A percentile compares a stretch with the other conserved stretches of the same genome.
phyloP scores from a whole-genome alignment of 192 early-diverging fungal species.

The Coemansia sp. region DNA sequence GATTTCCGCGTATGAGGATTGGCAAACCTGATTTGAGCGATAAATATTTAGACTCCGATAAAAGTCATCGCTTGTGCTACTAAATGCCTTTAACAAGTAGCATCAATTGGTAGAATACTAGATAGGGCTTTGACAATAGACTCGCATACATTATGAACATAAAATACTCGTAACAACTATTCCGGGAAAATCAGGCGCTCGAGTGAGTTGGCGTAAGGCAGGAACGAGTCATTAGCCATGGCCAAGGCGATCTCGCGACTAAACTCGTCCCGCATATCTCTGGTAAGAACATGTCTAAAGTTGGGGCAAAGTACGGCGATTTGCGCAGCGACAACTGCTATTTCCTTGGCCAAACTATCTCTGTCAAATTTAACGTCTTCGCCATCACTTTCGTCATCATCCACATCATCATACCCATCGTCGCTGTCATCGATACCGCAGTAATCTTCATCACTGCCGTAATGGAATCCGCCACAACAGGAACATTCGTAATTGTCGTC shows the following conservation, averaged over 20 bases:
- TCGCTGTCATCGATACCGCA: background rate
- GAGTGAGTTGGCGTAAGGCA: background rate
- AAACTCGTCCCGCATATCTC: background rate
- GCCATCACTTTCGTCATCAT: background rate
- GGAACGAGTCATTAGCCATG: background rate
- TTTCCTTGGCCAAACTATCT: background rate
- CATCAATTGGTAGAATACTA: too few species aligned
- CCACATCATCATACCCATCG: background rate
- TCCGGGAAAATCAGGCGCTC: background rate
- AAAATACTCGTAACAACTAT: background rate
- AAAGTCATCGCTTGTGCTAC: too few species aligned
- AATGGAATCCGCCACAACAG: too few species aligned
- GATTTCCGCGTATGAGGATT: too few species aligned
- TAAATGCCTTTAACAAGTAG: too few species aligned
- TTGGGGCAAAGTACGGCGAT: constrained; percentile 1
- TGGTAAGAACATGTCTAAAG: background rate
- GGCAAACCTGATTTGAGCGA: too few species aligned
- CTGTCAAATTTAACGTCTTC: background rate
- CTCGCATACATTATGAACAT: too few species aligned
- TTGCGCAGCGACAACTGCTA: background rate
- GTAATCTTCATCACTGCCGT: background rate
- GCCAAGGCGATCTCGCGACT: background rate
- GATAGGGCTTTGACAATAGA: too few species aligned
- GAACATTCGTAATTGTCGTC: background rate
- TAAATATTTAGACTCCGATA: too few species aligned